Base-by-base conservation (phyloP, 2,329 filamentous ascomycete genomes). In the Colletotrichum sp. region DNA sequence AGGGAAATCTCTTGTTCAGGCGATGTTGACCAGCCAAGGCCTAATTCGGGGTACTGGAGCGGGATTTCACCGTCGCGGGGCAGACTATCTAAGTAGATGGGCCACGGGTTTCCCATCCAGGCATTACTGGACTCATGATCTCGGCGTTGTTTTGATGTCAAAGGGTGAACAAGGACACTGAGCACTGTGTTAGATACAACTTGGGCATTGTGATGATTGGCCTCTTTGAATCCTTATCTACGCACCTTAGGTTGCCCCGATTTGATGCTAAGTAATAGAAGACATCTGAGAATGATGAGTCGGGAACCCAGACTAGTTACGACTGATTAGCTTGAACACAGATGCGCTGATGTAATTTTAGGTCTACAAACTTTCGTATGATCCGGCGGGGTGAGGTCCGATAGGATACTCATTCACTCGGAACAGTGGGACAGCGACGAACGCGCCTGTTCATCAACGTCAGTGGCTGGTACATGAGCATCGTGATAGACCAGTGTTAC, bases 231-330 rank as follows among this genome's bases (percentile, higher is more conserved):
- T 12, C n/a, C n/a, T 48, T 16, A 8, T 2, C 4, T 34, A 76
- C 79, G 71, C 34, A 79, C 81, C 82, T 83, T 1, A 82, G 58
- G 43, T 79, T 79, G 18, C 82, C 82, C 21, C 82, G 79, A 65
- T 84, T 84, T 16, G 81, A 67, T 18, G 82, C 80, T 43, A 84
- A 48, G 71, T 83, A 83, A 70, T 83, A 83, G 66, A 83, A 84
- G 10, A 84, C 82, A 48, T 83, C 82, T 1, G 82, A 83, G 52
- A 84, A 84, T 1, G 82, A 83, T 2, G 81, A 81, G 66, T 83
- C 82, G 2, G 82, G 82, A 9, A 83, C 82, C 82, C 82, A 84
- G 57, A 83, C 81, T 77, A 10, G 43, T 8, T 16, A 36, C 16
- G 36, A 8, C 69, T 24, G 67, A 21, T 36, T 72, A 55, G 24